Percentiles rank a stretch among this genome's conserved stretches.
These are phyloP conservation scores for Platismatia glauca DNA, from an alignment of 495 filamentous ascomycete species.

Conservation along the genomic window DNA sequence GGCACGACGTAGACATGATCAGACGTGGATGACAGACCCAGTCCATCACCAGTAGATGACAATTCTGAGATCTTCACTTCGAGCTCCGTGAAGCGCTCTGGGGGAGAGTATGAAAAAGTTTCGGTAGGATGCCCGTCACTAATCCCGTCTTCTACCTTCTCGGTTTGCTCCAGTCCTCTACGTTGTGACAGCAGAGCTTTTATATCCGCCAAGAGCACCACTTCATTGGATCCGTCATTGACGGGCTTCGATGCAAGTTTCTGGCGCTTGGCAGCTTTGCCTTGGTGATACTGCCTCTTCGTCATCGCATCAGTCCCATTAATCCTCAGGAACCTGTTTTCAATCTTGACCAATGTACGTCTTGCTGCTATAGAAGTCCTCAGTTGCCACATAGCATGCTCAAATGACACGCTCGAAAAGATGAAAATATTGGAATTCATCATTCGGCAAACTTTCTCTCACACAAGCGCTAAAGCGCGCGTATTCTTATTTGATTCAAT, in stretches of 20 bases:
- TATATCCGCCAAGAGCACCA: conserved; percentile 67
- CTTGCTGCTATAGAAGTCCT: neutral
- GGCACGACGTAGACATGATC: conserved; percentile 78
- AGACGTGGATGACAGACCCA: conserved; percentile 16
- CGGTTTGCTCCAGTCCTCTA: conserved; percentile 27
- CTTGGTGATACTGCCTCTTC: conserved; percentile 16
- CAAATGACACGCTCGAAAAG: neutral
- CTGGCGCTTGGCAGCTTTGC: conserved; percentile 42
- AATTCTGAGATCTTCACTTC: conserved; percentile 67
- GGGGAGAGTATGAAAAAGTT: conserved; percentile 32
- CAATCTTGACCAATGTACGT: neutral
- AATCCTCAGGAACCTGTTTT: neutral
- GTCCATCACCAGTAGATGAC: conserved; percentile 65
- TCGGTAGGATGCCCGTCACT: neutral
- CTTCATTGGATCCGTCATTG: conserved; percentile 54
- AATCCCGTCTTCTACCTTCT: neutral
- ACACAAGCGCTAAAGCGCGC: conserved; percentile 3
- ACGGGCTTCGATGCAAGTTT: conserved; percentile 41
- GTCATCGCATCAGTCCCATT: conserved; percentile 8
- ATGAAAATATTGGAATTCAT: neutral
- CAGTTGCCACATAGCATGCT: conserved; percentile 1
- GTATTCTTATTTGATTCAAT: neutral
- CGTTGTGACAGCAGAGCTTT: conserved; percentile 49
- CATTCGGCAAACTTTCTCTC: conserved; percentile 6
- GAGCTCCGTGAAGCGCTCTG: conserved; percentile 63